These are phyloP conservation scores for Cinnamomum micranthum DNA, from an alignment of 164 flowering plant species.

Conservation along the genomic window DNA sequence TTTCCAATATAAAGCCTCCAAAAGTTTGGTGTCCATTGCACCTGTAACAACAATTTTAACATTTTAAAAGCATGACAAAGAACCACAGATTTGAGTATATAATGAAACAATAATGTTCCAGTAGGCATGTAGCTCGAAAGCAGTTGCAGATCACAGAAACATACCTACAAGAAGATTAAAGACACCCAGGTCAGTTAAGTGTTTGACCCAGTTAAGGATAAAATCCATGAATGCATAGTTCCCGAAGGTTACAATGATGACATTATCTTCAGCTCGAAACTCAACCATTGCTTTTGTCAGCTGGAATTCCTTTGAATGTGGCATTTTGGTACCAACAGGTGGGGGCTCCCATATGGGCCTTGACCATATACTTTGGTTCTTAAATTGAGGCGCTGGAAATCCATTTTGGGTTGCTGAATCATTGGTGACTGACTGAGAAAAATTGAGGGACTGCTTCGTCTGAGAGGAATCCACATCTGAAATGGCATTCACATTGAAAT, in stretches of 20 bases:
- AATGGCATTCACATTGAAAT: not conserved
- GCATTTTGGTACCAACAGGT: conserved; percentile 58
- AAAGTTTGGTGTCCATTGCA: conserved; percentile 88
- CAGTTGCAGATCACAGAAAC: not conserved
- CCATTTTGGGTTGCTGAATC: not conserved
- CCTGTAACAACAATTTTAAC: conserved; percentile 38
- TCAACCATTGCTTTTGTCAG: conserved; percentile 67
- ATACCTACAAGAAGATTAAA: conserved; percentile 90
- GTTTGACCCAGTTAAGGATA: conserved; percentile 90
- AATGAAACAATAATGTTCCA: not conserved
- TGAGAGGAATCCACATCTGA: conserved; percentile 27
- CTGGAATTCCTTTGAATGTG: conserved; percentile 50
- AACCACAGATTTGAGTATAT: not conserved
- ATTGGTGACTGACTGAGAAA: conserved; percentile 20
- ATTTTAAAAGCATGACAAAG: not conserved
- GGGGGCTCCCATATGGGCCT: conserved; percentile 80
- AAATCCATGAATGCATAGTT: conserved; percentile 98
- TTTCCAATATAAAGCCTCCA: conserved; percentile 91
- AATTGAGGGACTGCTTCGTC: conserved; percentile 19
- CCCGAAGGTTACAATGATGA: conserved; percentile 87
- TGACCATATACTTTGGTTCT: conserved; percentile 10
- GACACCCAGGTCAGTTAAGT: conserved; percentile 71
- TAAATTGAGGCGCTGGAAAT: conserved; percentile 6
- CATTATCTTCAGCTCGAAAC: conserved; percentile 64
- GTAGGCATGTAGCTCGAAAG: not conserved